Evolutionary conservation across 257 asterid genomes (phyloP).

Genomic region (Gardenia jasminoides): DNA sequence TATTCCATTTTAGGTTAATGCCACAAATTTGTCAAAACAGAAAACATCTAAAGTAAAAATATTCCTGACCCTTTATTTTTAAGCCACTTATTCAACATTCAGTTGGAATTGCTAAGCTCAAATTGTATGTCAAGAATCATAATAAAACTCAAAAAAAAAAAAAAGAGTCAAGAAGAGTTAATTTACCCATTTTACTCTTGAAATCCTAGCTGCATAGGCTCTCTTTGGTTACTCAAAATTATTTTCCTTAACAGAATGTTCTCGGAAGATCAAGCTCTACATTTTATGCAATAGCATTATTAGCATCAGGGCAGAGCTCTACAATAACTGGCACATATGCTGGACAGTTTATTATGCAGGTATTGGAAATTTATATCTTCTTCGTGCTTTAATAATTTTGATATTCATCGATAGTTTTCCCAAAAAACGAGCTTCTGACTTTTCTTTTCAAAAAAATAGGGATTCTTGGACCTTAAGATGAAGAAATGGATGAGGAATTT

Average conservation of each 20-base stretch:
- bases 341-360: constrained; percentile 96
- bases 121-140: too few species aligned
- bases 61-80: too few species aligned
- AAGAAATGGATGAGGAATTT: constrained; percentile 68
- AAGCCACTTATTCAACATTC: too few species aligned
- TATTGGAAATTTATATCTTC: constrained; percentile 10
- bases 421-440: background rate
- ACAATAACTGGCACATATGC: constrained; percentile 96
- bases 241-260: constrained; percentile 53
- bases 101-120: too few species aligned
- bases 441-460: constrained; percentile 32
- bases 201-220: too few species aligned
- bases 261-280: constrained; percentile 81
- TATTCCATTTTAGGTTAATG: too few species aligned
- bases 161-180: too few species aligned
- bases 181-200: too few species aligned
- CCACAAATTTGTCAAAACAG: too few species aligned
- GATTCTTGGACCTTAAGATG: constrained; percentile 87
- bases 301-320: constrained; percentile 97
- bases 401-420: background rate
- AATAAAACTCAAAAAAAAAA: too few species aligned
- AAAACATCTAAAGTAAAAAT: too few species aligned
- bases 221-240: background rate
- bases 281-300: constrained; percentile 73
- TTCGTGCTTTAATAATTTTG: background rate